These are phyloP conservation scores for Haematococcus lacustris DNA, from an alignment of 139 green algal genomes.

Conservation along the genomic window DNA sequence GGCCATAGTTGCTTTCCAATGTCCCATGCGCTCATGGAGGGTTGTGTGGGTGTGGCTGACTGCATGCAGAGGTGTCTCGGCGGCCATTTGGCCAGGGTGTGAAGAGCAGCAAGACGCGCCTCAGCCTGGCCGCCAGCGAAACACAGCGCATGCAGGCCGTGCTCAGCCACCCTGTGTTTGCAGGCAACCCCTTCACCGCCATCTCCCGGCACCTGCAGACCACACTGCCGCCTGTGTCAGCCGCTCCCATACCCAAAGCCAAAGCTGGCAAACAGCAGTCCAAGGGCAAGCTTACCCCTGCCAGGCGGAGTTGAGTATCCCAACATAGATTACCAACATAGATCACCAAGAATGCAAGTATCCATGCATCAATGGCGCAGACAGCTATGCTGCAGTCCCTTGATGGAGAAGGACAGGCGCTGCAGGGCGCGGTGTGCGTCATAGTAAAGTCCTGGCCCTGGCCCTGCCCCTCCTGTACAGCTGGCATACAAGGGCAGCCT, in stretches of 20 bases:
- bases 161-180: constrained; percentile 38
- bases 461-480: no score
- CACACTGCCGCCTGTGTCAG: constrained; percentile 22
- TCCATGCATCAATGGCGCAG: no score
- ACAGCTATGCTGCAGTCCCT: no score
- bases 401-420: no score
- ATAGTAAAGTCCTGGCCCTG: no score
- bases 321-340: no score
- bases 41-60: not conserved
- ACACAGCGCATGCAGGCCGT: constrained; percentile 30
- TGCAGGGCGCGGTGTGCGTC: no score
- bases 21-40: not conserved
- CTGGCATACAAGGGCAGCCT: no score
- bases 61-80: not conserved
- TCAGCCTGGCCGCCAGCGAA: constrained; percentile 14
- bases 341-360: no score
- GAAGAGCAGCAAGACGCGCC: not conserved
- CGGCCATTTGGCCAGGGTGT: constrained; percentile 1
- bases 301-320: no score
- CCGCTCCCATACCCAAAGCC: not conserved
- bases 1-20: no score
- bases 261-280: not conserved
- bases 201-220: constrained; percentile 36
- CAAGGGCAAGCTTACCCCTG: not conserved
- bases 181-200: constrained; percentile 36